These are phyloP conservation scores for Metarhizium brunneum DNA, from an alignment of 2,329 filamentous ascomycete genomes.

Conservation along the genomic window DNA sequence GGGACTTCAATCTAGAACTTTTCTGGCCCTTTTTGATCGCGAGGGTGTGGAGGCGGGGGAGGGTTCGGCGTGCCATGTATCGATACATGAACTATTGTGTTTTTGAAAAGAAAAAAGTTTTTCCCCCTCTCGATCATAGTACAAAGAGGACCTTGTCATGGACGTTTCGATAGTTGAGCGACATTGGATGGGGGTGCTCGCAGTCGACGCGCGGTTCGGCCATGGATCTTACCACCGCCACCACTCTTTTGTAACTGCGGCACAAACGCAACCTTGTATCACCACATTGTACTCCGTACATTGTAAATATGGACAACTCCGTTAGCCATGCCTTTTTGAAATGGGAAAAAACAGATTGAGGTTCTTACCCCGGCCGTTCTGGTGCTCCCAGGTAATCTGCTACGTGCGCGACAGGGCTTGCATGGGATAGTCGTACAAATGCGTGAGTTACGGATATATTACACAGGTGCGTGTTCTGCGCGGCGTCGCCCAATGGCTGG, in stretches of 20 bases:
- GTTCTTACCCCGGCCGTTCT: background rate
- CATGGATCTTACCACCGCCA: background rate
- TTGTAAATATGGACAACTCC: background rate
- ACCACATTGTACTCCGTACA: background rate
- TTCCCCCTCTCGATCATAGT: too few relatives aligned
- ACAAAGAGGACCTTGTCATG: too few relatives aligned
- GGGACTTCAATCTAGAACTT: background rate
- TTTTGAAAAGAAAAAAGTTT: too few relatives aligned
- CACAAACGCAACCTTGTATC: background rate
- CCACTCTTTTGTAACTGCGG: background rate
- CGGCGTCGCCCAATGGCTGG: background rate
- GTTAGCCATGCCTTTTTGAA: background rate
- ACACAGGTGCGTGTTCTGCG: background rate
- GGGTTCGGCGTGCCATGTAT: background rate
- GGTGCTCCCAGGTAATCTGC: background rate
- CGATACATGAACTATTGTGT: background rate
- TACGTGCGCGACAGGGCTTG: background rate
- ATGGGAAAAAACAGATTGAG: background rate
- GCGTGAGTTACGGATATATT: background rate
- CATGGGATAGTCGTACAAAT: background rate
- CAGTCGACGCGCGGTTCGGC: background rate
- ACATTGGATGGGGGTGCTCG: background rate
- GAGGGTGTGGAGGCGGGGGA: too few relatives aligned
- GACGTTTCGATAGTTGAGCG: background rate
- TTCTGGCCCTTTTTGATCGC: background rate